phyloP scores from a whole-genome alignment of 2,329 filamentous ascomycete species.

The Stachybotrys chartarum region DNA sequence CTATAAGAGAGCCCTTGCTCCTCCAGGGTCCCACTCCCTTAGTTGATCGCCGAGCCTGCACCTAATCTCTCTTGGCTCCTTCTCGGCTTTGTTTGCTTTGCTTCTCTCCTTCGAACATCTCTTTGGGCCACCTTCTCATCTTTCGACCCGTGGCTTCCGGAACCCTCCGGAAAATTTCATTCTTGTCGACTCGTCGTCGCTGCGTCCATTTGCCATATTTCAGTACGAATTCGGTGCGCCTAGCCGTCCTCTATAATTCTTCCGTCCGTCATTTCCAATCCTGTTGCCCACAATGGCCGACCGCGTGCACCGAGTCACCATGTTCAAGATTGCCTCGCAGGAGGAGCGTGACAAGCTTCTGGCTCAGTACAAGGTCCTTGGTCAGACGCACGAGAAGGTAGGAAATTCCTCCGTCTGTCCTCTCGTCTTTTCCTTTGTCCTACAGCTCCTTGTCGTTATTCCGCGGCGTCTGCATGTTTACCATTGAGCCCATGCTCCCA shows the following conservation, averaged over 20 bases:
- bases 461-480: too few species aligned
- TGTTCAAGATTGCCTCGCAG: conserved; percentile 28
- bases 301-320: conserved; percentile 22
- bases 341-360: conserved; percentile 23
- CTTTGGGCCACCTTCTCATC: background rate
- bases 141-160: background rate
- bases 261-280: background rate
- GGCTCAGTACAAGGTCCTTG: conserved; percentile 23
- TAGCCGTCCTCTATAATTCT: background rate
- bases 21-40: background rate
- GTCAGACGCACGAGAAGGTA: conserved; percentile 22
- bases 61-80: background rate
- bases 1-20: too few species aligned
- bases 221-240: background rate
- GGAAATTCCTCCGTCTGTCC: background rate
- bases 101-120: background rate
- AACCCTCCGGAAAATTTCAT: background rate
- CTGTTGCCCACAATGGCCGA: conserved; percentile 6
- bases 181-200: background rate
- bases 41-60: background rate
- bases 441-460: background rate
- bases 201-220: background rate
- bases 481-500: background rate
- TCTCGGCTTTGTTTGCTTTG: background rate
- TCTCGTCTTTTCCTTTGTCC: background rate